Evolutionary conservation across 257 asterid genomes (phyloP).

Genomic region (Buddleja alternifolia): DNA sequence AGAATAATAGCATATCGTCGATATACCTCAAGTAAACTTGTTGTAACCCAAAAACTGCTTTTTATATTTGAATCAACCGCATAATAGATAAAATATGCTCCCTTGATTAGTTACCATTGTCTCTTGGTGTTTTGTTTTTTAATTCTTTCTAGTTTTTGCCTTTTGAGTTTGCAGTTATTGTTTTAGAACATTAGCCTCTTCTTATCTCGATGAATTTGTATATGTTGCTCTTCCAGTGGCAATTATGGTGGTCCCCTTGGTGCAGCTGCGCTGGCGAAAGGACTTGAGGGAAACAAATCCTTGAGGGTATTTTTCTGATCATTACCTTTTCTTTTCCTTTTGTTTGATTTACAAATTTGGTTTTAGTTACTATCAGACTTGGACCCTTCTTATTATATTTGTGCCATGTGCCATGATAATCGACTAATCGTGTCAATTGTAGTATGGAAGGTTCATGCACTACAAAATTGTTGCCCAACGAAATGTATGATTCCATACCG

Average conservation of each 20-base stretch:
- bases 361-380: conserved; percentile 3
- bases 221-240: conserved; percentile 64
- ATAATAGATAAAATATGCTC: conserved; percentile 13
- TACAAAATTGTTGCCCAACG: conserved; percentile 3
- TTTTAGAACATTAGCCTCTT: conserved; percentile 17
- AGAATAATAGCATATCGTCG: conserved; percentile 70
- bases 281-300: conserved; percentile 86
- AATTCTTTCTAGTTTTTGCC: conserved; percentile 6
- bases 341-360: neutral
- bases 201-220: conserved; percentile 19
- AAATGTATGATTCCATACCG: neutral
- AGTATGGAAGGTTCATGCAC: no score
- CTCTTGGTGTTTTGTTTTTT: conserved; percentile 9
- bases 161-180: neutral
- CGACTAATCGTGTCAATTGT: neutral
- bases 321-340: neutral
- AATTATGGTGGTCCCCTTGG: conserved; percentile 98
- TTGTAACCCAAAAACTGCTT: conserved; percentile 19
- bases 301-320: conserved; percentile 64
- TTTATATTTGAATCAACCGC: conserved; percentile 7
- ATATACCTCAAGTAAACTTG: conserved; percentile 78
- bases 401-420: no score
- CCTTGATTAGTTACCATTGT: neutral
- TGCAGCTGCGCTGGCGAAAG: conserved; percentile 91
- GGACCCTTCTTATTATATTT: conserved; percentile 13